Percentiles rank a stretch among this genome's conserved stretches.
phyloP scores from a whole-genome alignment of 2,329 filamentous ascomycete genomes.

The Xylariaceae sp. region DNA sequence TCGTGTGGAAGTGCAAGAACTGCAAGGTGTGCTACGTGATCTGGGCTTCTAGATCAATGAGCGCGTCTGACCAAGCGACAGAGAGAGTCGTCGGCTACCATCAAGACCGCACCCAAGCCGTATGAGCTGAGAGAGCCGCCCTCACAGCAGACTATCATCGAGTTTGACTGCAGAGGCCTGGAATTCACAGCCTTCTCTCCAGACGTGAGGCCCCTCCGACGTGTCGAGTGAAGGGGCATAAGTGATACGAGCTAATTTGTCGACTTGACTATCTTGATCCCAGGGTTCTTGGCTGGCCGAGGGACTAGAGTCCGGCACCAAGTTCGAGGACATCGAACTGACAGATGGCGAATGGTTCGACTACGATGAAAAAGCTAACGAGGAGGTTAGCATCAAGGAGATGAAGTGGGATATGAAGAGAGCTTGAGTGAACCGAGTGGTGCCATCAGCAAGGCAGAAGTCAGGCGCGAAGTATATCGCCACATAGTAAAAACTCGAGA shows the following conservation, averaged over 20 bases:
- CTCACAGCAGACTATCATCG: slow-evolving; percentile 71
- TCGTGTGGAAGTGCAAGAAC: slow-evolving; percentile 99
- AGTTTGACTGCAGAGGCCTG: slow-evolving; percentile 88
- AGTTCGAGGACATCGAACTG: slow-evolving; percentile 76
- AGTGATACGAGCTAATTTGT: slow-evolving; percentile 1
- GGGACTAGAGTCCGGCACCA: slow-evolving; percentile 70
- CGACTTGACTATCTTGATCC: slow-evolving; percentile 3
- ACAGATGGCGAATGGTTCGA: slow-evolving; percentile 94
- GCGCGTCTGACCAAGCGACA: slow-evolving; percentile 25
- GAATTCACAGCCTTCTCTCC: slow-evolving; percentile 88
- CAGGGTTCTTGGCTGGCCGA: slow-evolving; percentile 87
- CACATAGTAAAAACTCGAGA: too few species aligned
- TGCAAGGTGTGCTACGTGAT: slow-evolving; percentile 65
- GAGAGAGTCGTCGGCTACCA: slow-evolving; percentile 80
- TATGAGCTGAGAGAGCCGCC: slow-evolving; percentile 68
- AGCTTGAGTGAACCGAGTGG: slow-evolving; percentile 49
- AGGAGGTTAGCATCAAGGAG: slow-evolving; percentile 89
- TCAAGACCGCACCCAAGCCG: slow-evolving; percentile 63
- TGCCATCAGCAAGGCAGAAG: too few species aligned
- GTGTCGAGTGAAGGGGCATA: neutral
- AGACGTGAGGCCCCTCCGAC: slow-evolving; percentile 55
- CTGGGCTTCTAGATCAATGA: too few species aligned
- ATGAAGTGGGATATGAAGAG: slow-evolving; percentile 79
- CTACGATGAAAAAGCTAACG: slow-evolving; percentile 87
- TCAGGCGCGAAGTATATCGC: too few species aligned